Base-by-base conservation (phyloP, 257 asterid species). In the Salvia miltiorrhiza region DNA sequence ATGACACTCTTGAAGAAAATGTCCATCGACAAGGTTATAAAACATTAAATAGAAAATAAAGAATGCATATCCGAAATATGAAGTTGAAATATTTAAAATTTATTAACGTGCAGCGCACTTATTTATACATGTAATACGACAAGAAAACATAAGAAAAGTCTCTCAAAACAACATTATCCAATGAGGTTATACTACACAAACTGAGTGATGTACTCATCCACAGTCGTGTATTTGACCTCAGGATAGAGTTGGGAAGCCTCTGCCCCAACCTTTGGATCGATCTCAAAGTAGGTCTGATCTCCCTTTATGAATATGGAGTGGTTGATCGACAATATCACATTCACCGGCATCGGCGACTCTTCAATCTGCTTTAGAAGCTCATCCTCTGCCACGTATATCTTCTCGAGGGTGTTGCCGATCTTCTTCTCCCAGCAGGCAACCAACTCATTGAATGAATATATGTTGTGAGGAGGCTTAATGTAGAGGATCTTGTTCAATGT, bases 341-440 rank as follows among this genome's bases (percentile, higher is more conserved):
- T 87, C 48, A 80, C 3, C 0, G 88, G 94, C 3, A 80, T 37
- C 0, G 92, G 84, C 55, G 90, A 30, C 33, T 30, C 33, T 30
- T 4, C 5, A 30, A 88, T 86, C 65, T 77, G 78, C 45, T 85
- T 87, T 37, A 88, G 54, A 53, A 88, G 56, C 69, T 82, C 84
- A 41, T 88, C 96, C 73, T 79, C 95, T 0, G 90, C 63, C 7
- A 82, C 52, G 45, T 82, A 84, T 35, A 47, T 69, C 26, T 82
- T 91, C 71, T 87, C 85, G 1, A 91, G 79, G 23, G 87, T 81
- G 72, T 82, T 87, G 0, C 93, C 95, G 20, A 88, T 87, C 84
- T 79, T 77, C 73, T 87, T 88, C 95, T 91, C 97, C 95, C 96
- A 88, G 11, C 81, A 24, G 21, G 81, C 86, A 69, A 81, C 88